phyloP scores from a whole-genome alignment of 2,329 filamentous ascomycete species.

The Hypoxylon sp. region DNA sequence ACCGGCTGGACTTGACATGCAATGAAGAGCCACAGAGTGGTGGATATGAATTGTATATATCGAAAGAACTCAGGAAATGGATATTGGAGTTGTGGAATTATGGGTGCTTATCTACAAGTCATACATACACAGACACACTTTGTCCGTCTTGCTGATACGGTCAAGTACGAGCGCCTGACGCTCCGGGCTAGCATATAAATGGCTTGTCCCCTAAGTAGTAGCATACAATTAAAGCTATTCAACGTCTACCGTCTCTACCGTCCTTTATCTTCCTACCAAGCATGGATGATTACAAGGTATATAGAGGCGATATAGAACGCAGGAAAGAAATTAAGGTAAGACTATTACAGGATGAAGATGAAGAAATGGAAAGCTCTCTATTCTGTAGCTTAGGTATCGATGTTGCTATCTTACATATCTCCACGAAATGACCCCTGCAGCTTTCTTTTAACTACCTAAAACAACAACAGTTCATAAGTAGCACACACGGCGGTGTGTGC shows the following conservation, averaged over 20 bases:
- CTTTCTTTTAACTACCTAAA: no score
- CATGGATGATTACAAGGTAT: neutral
- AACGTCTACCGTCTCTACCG: neutral
- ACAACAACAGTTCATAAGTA: no score
- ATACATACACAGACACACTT: conserved; percentile 14
- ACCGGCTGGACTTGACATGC: neutral
- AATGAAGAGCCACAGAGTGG: neutral
- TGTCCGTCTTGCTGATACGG: neutral
- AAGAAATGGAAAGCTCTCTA: neutral
- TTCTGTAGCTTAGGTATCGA: no score
- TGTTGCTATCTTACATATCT: no score
- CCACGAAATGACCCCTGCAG: no score
- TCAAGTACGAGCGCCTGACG: conserved; percentile 27
- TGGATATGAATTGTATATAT: conserved; percentile 12
- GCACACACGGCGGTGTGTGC: no score
- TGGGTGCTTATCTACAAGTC: conserved; percentile 12
- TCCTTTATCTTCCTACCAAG: no score
- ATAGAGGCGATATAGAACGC: no score
- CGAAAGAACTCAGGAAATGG: conserved; percentile 1
- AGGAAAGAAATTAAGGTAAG: no score
- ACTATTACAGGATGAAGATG: no score
- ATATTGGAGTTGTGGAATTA: conserved; percentile 12
- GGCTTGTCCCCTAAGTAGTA: conserved; percentile 30
- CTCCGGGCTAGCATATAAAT: conserved; percentile 30
- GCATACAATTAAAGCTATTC: conserved; percentile 39